These are phyloP conservation scores for Brasilioporus rufonigricans DNA, from an alignment of 768 basidiomycete species.

Conservation along the genomic window DNA sequence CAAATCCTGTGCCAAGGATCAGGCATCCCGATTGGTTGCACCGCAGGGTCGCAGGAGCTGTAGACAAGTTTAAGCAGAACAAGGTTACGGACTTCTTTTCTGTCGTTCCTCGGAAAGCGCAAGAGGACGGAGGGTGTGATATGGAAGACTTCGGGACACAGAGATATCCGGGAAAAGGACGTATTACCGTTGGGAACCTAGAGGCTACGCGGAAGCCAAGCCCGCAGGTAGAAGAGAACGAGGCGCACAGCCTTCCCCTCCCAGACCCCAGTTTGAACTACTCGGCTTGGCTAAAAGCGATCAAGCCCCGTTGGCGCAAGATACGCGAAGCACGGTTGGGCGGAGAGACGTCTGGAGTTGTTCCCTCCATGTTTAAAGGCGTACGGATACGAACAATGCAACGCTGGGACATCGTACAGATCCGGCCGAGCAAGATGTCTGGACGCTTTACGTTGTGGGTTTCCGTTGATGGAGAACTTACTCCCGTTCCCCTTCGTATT, in stretches of 20 bases:
- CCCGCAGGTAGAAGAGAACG: conserved; percentile 39
- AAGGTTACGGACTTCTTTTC: conserved; percentile 94
- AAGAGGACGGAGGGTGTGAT: conserved; percentile 34
- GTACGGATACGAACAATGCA: conserved; percentile 56
- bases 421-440: conserved; percentile 69
- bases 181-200: conserved; percentile 54
- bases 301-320: conserved; percentile 76
- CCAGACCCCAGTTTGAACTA: conserved; percentile 70
- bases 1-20: conserved; percentile 94
- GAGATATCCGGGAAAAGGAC: conserved; percentile 30
- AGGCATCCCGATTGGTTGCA: conserved; percentile 98
- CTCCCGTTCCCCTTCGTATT: conserved; percentile 80
- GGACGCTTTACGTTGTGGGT: conserved; percentile 92
- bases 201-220: conserved; percentile 42
- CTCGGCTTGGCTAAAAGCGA: conserved; percentile 71
- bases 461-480: conserved; percentile 72
- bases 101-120: conserved; percentile 11
- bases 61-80: conserved; percentile 98
- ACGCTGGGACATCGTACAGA: conserved; percentile 92
- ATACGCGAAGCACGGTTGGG: conserved; percentile 48
- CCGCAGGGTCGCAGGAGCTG: conserved; percentile 80
- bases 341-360: conserved; percentile 38
- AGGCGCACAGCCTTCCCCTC: conserved; percentile 33
- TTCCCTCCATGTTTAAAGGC: conserved; percentile 76
- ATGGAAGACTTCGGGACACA: conserved; percentile 58